Evolutionary conservation across 2,329 filamentous ascomycete species (phyloP).

Genomic region (Myriosclerotinia duriaeana): DNA sequence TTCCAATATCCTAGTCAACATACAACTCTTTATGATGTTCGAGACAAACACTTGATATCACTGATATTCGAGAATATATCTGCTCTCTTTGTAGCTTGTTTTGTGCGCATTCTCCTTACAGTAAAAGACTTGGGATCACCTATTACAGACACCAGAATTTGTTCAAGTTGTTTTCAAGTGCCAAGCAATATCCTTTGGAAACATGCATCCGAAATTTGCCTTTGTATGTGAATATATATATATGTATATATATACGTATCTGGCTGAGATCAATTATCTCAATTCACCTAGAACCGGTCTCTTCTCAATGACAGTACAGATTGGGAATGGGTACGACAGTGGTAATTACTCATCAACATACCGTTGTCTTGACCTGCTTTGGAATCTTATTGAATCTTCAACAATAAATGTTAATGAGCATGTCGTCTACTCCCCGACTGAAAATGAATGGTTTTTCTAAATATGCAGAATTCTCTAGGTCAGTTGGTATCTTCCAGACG

Average conservation of each 20-base stretch:
- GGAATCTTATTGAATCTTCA: background rate
- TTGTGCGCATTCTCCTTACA: background rate
- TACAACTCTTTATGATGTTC: background rate
- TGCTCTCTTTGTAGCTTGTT: background rate
- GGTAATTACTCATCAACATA: no score
- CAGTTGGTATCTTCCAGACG: background rate
- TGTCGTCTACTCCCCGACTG: background rate
- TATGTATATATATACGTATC: background rate
- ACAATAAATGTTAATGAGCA: background rate
- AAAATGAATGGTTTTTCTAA: background rate
- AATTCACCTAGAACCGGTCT: background rate
- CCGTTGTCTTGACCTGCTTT: background rate
- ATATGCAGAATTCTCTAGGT: background rate
- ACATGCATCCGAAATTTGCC: background rate
- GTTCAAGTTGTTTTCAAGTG: background rate
- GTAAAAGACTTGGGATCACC: background rate
- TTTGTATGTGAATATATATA: background rate
- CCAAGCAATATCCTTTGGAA: background rate
- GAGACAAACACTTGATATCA: background rate
- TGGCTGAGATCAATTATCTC: background rate
- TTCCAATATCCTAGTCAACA: background rate
- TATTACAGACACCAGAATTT: background rate
- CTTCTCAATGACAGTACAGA: background rate
- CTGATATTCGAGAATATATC: background rate
- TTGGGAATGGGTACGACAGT: background rate